Base-by-base conservation (phyloP, 805 yeast species). In the Candida sphagnicola region DNA sequence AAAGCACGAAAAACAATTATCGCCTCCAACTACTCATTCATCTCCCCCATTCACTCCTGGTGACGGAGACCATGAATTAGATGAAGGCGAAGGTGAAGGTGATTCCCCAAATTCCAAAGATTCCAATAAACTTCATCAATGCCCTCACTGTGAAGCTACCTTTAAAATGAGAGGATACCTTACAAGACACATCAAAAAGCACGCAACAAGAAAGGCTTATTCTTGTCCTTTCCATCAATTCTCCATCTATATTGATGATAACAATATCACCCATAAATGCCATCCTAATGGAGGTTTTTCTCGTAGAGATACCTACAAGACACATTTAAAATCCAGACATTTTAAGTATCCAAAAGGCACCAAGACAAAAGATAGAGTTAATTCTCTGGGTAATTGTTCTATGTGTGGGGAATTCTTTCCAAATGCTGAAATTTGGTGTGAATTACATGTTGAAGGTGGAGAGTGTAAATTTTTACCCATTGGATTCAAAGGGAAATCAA, bases 271-370 rank as follows among this genome's bases (percentile, higher is more conserved):
- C 15, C 72, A 65, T 37, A 65, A 68, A 44, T 77, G 82, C 45
- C 82, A 76, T 49, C 74, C 78, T 14, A 72, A 70, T 16, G 82
- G 82, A 5, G 79, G 78, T 3, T 77, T 77, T 48, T 74, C 81
- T 4, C 62, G 82, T 50, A 63, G 81, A 49, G 82, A 77, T 51
- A 76, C 82, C 5, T 75, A 73, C 53, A 75, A 75, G 48, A 77
- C 78, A 2, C 82, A 77, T 52, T 62, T 77, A 37, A 76, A 75
- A 48, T 70, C 80, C 6, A 58, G 77, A 39, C 82, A 77, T 52
- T 77, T 77, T 51, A 67, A 68, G 32, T 77, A 76, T 46, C 82
- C 82, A 25, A 65, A 74, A 28, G 82, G 80, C 3, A 73, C 76
- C 11, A 67, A 67, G 44, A 66, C 75, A 3, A 65, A 63, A 41